Conservation (phyloP, 345 rosid genomes). For the Eucalyptus tenuipes region DNA sequence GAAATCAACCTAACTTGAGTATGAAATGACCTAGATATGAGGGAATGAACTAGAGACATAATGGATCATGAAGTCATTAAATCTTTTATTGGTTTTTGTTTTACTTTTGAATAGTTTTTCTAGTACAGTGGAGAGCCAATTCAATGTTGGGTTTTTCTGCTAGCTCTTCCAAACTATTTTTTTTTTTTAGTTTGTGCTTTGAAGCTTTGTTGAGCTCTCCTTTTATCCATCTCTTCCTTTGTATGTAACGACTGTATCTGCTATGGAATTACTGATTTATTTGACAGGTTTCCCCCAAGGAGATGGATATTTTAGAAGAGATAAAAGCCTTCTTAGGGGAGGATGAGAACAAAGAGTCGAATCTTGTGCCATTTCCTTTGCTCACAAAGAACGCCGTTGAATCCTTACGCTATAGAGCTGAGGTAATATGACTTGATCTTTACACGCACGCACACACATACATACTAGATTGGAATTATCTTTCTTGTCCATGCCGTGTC, state of each 20-base stretch:
- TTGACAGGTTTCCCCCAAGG: slow-evolving; percentile 67
- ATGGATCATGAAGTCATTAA: neutral
- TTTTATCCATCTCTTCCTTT: neutral
- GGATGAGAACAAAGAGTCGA: slow-evolving; percentile 32
- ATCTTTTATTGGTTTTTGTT: neutral
- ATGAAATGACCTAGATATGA: neutral
- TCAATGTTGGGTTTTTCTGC: neutral
- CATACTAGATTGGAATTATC: neutral
- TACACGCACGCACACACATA: fast-evolving
- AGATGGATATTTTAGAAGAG: slow-evolving; percentile 71
- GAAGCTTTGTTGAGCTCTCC: neutral
- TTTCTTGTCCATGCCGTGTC: neutral
- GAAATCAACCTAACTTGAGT: neutral
- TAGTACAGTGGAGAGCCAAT: neutral
- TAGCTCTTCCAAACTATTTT: neutral
- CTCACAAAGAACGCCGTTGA: slow-evolving; percentile 75
- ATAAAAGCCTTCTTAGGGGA: slow-evolving; percentile 58
- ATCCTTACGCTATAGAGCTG: slow-evolving; percentile 84
- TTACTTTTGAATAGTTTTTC: neutral
- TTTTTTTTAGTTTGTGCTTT: neutral
- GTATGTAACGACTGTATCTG: neutral
- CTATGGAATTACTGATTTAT: neutral
- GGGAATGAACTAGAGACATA: neutral
- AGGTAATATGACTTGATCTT: slow-evolving; percentile 25
- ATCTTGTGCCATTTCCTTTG: slow-evolving; percentile 46